Evolutionary conservation across 768 basidiomycete genomes (phyloP).

Genomic region (Suillus subluteus): DNA sequence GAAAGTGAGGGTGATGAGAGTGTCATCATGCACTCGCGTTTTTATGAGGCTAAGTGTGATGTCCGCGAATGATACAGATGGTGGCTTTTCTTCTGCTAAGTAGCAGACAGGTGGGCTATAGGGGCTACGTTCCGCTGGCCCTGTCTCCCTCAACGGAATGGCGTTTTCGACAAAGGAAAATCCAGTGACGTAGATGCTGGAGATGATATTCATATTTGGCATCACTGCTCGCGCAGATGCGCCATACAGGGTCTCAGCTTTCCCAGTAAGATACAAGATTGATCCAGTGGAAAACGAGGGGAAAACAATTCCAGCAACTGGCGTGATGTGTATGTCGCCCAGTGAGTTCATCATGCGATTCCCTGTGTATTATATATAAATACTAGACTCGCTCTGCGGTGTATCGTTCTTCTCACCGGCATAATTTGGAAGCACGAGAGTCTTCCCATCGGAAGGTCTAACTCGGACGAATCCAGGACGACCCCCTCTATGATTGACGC

Average conservation of each 20-base stretch:
- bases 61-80: constrained; percentile 31
- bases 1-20: constrained; percentile 62
- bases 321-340: constrained; percentile 62
- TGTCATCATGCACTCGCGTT: constrained; percentile 25
- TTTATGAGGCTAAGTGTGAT: constrained; percentile 31
- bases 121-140: constrained; percentile 40
- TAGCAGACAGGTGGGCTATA: constrained; percentile 62
- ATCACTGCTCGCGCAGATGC: constrained; percentile 51
- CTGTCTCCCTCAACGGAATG: constrained; percentile 52
- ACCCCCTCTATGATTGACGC: constrained; percentile 69
- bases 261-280: constrained; percentile 63
- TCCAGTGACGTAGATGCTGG: constrained; percentile 52
- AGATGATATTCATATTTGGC: constrained; percentile 50
- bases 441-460: constrained; percentile 54
- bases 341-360: constrained; percentile 67
- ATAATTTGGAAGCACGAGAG: constrained; percentile 61
- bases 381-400: not conserved
- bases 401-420: constrained; percentile 40
- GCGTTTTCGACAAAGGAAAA: constrained; percentile 56
- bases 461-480: constrained; percentile 65
- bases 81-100: constrained; percentile 50
- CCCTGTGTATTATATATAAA: constrained; percentile 36
- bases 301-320: constrained; percentile 61
- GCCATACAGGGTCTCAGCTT: constrained; percentile 54
- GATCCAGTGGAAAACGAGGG: constrained; percentile 55